phyloP scores from a whole-genome alignment of 2,329 filamentous ascomycete species.

The Colletotrichum higginsianum region DNA sequence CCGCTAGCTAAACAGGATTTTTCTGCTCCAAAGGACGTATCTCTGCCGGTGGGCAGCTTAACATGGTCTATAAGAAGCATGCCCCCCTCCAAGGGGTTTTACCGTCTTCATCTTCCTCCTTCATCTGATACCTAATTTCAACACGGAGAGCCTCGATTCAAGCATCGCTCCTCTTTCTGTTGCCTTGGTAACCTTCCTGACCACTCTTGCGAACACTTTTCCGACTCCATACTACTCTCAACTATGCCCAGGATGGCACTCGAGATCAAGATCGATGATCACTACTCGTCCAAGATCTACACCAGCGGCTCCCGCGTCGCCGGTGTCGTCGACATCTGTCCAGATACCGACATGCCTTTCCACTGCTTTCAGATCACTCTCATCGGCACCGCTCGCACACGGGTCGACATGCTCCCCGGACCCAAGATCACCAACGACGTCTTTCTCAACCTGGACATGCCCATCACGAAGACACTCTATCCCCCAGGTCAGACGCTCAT shows the following conservation, averaged over 20 bases:
- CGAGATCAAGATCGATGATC: conserved; percentile 65
- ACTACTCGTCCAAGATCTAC: conserved; percentile 70
- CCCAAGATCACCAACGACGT: conserved; percentile 64
- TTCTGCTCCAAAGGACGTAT: background rate
- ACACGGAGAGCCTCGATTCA: background rate
- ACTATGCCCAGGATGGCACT: conserved; percentile 50
- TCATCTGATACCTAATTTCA: background rate
- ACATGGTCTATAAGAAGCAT: conserved; percentile 19
- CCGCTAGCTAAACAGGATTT: conserved; percentile 11
- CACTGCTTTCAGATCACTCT: conserved; percentile 67
- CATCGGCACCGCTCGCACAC: conserved; percentile 64
- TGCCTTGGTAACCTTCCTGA: background rate
- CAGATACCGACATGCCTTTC: conserved; percentile 62
- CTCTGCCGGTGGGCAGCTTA: background rate
- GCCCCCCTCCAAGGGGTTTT: background rate
- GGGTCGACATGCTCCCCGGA: conserved; percentile 65
- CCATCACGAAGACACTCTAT: conserved; percentile 61
- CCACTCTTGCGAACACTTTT: background rate
- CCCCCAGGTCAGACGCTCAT: conserved; percentile 63
- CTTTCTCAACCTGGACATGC: conserved; percentile 71
- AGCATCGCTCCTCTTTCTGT: rapidly evolving
- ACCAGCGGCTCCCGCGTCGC: conserved; percentile 66
- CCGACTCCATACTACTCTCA: conserved; percentile 41
- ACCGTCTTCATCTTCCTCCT: background rate
- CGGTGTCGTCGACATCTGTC: conserved; percentile 63